Evolutionary conservation across 148 eudicot species (phyloP).

Genomic region (Fagopyrum tataricum): DNA sequence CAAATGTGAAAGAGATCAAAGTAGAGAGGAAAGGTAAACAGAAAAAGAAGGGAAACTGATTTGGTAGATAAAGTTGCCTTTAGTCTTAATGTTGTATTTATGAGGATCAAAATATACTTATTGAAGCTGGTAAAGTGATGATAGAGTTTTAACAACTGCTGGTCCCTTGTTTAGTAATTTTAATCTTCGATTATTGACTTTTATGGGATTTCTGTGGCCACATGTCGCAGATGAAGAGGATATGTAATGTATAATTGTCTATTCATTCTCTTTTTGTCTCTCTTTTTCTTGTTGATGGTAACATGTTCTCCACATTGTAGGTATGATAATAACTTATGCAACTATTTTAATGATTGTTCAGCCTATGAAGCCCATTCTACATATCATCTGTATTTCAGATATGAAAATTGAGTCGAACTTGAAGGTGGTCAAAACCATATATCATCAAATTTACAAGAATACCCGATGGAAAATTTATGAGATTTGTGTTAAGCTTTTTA

Average conservation of each 20-base stretch:
- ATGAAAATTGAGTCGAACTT: no score
- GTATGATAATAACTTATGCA: no score
- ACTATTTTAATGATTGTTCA: no score
- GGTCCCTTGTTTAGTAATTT: conserved; percentile 10
- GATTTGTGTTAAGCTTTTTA: no score
- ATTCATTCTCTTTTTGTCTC: conserved; percentile 8
- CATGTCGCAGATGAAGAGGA: conserved; percentile 23
- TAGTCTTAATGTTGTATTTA: conserved; percentile 25
- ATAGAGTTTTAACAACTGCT: conserved; percentile 15
- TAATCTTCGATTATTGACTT: not conserved
- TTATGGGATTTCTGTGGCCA: conserved; percentile 24
- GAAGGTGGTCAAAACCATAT: no score
- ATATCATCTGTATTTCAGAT: no score
- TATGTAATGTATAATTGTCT: conserved; percentile 30
- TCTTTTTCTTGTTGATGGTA: not conserved
- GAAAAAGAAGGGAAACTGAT: not conserved
- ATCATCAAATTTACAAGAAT: no score
- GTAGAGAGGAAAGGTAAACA: conserved; percentile 8
- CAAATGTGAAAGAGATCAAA: not conserved
- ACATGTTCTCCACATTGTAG: no score
- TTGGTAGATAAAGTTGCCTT: conserved; percentile 11
- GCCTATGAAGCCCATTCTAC: no score
- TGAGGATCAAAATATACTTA: conserved; percentile 22
- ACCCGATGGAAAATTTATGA: no score
- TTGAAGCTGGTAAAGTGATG: conserved; percentile 15